Evolutionary conservation across 192 early-diverging fungal genomes (phyloP), one percentile per base, ranked within the genome.

Genomic region (Dimargaris cristalligena): DNA sequence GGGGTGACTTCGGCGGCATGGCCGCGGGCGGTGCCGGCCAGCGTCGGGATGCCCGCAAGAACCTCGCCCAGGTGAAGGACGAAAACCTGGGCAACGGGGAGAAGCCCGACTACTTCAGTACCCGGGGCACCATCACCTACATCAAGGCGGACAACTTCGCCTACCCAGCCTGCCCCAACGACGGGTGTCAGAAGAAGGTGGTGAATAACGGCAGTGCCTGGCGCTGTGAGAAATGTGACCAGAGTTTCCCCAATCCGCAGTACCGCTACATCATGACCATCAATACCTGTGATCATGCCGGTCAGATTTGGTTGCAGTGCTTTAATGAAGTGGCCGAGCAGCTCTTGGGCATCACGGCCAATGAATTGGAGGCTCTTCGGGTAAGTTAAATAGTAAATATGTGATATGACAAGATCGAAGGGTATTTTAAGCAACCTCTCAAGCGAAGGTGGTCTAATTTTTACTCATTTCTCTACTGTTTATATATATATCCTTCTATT

Each of bases 151-250:
- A 84, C 22, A 81, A 76, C 63, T 67, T 82, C 52, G 74, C 69
- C 34, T 99, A 99, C 60, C 86, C 96, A 18, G 88, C 85, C 9
- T 99, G 96, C 67, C 86, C 84, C 10, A 71, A 67, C 1, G 67
- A 71, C 0, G 72, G 69, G 30, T 99, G 95, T 72, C 87, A 79
- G 69, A 97, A 96, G 68, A 99, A 96, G 78, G 80, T 94, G 28
- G 75, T 63, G 2, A 79, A 89, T 44, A 79, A 82, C 44, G 52
- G 56, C 9, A 71, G 69, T 45, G 71, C 73, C 30, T 99, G 92
- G 92, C 63, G 89, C 52, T 99, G 96, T 65, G 94, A 94, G 58
- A 92, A 90, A 64, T 95, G 92, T 66, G 69, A 86, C 59, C 75
- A 75, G 52, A 66, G 74, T 3, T 85, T 71, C 64, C 74, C 80